Evolutionary conservation across 1,139 yeast genomes (phyloP).

Genomic region (Pichia sp.): DNA sequence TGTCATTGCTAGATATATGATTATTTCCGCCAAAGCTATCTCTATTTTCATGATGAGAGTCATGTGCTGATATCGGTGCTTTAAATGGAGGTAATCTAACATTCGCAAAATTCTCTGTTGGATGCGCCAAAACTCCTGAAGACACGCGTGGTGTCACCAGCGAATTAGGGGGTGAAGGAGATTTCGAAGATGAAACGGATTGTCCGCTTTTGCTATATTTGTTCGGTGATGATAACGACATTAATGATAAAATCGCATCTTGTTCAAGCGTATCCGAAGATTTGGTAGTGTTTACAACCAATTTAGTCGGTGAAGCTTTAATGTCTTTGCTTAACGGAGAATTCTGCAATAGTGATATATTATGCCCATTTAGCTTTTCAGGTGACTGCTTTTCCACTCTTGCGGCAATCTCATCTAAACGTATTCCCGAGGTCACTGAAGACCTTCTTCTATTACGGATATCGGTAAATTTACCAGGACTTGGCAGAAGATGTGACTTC

Average conservation of each 20-base stretch:
- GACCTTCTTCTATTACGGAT: conserved; percentile 6
- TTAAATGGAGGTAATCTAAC: conserved; percentile 5
- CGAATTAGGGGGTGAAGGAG: conserved; percentile 18
- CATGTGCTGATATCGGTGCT: conserved; percentile 9
- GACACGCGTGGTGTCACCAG: conserved; percentile 3
- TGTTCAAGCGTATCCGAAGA: conserved; percentile 21
- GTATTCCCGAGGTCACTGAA: conserved; percentile 10
- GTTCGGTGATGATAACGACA: conserved; percentile 27
- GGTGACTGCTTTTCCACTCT: conserved; percentile 11
- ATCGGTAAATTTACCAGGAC: conserved; percentile 3
- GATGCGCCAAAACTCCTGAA: not conserved
- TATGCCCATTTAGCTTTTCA: conserved; percentile 2
- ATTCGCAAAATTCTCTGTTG: conserved; percentile 4
- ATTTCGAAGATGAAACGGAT: conserved; percentile 11
- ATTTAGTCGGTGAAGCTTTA: not conserved
- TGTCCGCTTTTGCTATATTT: conserved; percentile 12
- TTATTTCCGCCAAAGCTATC: not conserved
- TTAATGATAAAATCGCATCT: conserved; percentile 28
- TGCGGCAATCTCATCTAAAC: conserved; percentile 18
- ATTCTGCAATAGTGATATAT: not conserved
- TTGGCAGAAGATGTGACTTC: conserved; percentile 1
- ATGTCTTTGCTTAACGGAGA: conserved; percentile 1
- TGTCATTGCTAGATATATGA: not conserved
- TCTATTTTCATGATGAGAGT: not conserved
- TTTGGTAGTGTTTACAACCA: not conserved